Base-by-base conservation (phyloP, 2,329 filamentous ascomycete species). In the Pseudogymnoascus sp. region DNA sequence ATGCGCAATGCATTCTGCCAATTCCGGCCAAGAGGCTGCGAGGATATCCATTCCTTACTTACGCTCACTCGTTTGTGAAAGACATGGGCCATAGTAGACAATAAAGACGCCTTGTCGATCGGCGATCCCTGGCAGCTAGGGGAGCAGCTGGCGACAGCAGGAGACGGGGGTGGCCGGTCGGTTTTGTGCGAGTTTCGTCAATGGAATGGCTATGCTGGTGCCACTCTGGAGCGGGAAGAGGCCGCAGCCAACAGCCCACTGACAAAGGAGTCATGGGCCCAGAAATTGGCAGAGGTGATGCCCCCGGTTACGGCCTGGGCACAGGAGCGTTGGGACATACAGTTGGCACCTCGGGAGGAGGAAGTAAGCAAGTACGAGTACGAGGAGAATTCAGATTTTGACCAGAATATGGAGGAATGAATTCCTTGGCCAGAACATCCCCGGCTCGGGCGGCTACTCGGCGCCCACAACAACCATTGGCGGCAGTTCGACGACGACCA, bases 91-190 rank as follows among this genome's bases (percentile, higher is more conserved):
- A 7, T 26, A 8, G 42, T 47, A 47, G 11, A 47, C 10, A 47
- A 47, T 47, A 13, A 47, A 47, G 42, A 47, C 19, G 42, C 42
- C 42, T 15, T 47, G 42, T 15, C 2, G 21, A 23, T n/a, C 11
- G 26, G 42, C 42, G 42, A 47, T 21, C 42, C 21, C 6, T 47
- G 42, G 42, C 42, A 47, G 11, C 19, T 47, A 15, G 62, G 60
- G 61, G 60, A 60, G 35, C 63, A 64, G 36, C 66, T 62, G 63
- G 66, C 66, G 26, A 73, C 72, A 71, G 66, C 71, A 60, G 69
- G 69, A 31, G 67, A 67, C 61, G 71, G 73, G 65, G 68, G 68
- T 8, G 42, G 42, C 21, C 42, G 42, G 42, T 23, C 15, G 13
- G 42, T 47, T 67, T 70, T 67, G 36, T 69, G 63, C 63, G 53